Base-by-base conservation (phyloP, 768 basidiomycete species). In the Xerocomellus chrysenteron region DNA sequence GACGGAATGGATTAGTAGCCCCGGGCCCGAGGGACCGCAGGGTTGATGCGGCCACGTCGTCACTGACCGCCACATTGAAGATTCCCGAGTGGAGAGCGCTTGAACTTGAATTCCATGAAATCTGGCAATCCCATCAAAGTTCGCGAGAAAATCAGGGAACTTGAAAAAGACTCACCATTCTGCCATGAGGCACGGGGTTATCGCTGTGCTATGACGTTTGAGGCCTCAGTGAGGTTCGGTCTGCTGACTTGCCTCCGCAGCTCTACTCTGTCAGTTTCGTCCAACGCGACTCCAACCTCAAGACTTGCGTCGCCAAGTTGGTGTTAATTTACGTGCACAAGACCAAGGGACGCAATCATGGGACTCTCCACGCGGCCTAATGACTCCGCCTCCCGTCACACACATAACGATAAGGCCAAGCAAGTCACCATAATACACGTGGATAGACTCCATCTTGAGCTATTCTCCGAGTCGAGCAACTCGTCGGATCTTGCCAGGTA, bases 401-500 rank as follows among this genome's bases (percentile, higher is more conserved):
- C 21, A 5, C 9, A n/a, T 55, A 17, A 19, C 24, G 55, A 56
- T 56, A 40, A 41, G n/a, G 35, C 12, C 13, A 14, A 36, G 10
- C 16, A 14, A 14, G 21, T 21, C 21, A 21, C 21, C 14, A 14
- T 14, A 36, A 28, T 37, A 41, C 50, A 54, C 44, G 58, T 60
- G 46, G 46, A 51, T 43, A 4, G 37, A 39, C 37, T 39, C 36
- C 24, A 46, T 40, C 13, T 16, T 5, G 28, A 28, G n/a, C 50
- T 21, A 21, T 14, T 52, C 33, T 13, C 14, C 56, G 35, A 12
- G 33, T 39, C 28, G 43, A 36, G n/a, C 26, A 24, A 4, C 5
- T 33, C 16, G 42, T 39, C 63, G 56, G 63, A 58, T 61, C 60
- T 65, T 58, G 52, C 48, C 54, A 55, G 62, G 47, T 12, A 39